Evolutionary conservation across 2,329 filamentous ascomycete species (phyloP), one percentile per base, ranked within the genome.

Genomic region (Fonsecaea monophora): DNA sequence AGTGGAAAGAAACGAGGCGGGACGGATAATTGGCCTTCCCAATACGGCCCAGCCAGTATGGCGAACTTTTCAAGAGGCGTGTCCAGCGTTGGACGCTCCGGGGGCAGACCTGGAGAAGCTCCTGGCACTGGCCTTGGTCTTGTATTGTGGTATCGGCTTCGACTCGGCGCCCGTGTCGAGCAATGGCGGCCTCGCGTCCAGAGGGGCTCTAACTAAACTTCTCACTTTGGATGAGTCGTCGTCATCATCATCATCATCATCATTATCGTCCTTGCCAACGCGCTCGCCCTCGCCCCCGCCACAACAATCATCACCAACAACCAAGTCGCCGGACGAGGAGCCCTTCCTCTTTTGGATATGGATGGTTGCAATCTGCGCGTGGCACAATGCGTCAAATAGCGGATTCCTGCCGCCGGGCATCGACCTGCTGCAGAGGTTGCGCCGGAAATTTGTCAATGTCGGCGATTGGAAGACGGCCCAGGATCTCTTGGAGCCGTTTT

Each of bases 21-120:
- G 59, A 35, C n/a, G 35, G 18, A 53, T 62, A 48, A n/a, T 54
- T n/a, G 35, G 56, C 56, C 56, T 38, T 25, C 45, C 45, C 21
- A 21, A 40, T 48, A 62, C 59, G 30, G 59, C 30, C n/a, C 32
- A 15, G 15, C 59, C 59, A 48, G 59, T 62, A 12, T 62, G 59
- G 59, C 30, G 59, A 32, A 62, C 59, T 32, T 62, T 62, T 48
- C 59, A 62, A 40, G 59, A 62, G 30, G 59, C 59, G 30, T 62
- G 59, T 35, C 59, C 59, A 12, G 59, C 59, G 21, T 8, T 62
- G 12, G 59, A 62, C 38, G 59, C 59, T 1, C 30, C 59, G 34
- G 45, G 30, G n/a, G 21, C 45, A 15, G 13, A 18, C 59, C 34
- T 3, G 6, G 59, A 62, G 59, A 62, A 62, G 48, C 30, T 62